Conservation (phyloP, 2,329 filamentous ascomycete genomes). For the Talaromyces sp. region DNA sequence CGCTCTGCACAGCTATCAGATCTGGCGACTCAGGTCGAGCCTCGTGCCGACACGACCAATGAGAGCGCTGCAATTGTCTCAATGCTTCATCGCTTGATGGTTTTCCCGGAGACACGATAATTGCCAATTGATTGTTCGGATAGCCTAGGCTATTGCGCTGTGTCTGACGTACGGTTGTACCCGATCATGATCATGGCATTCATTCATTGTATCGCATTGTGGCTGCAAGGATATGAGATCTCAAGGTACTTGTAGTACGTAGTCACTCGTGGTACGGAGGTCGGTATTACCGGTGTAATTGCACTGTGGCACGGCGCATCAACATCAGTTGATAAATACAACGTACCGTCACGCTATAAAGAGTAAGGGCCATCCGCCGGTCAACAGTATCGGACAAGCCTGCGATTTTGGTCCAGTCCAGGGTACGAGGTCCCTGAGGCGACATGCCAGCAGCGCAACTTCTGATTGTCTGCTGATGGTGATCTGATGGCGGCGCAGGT, state of each 20-base stretch:
- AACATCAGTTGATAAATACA: not conserved
- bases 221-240: not conserved
- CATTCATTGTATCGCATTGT: not conserved
- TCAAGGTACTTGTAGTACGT: not conserved
- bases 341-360: not conserved
- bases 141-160: constrained; percentile 27
- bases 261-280: not conserved
- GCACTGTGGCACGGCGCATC: too few species aligned
- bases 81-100: not conserved
- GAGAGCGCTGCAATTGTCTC: not conserved
- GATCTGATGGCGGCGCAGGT: not conserved
- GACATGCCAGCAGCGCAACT: not conserved
- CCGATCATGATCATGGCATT: not conserved
- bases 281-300: not conserved
- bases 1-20: constrained; percentile 24
- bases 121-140: constrained; percentile 6
- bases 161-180: not conserved
- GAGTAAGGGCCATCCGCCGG: not conserved
- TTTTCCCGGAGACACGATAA: constrained; percentile 15
- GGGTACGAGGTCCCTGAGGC: too few species aligned
- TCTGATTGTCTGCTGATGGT: not conserved
- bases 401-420: not conserved
- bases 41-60: constrained; percentile 29
- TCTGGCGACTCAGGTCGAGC: too few species aligned
- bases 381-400: constrained; percentile 6